phyloP scores from a whole-genome alignment of 805 yeast species.

The Candida fluviatilis region DNA sequence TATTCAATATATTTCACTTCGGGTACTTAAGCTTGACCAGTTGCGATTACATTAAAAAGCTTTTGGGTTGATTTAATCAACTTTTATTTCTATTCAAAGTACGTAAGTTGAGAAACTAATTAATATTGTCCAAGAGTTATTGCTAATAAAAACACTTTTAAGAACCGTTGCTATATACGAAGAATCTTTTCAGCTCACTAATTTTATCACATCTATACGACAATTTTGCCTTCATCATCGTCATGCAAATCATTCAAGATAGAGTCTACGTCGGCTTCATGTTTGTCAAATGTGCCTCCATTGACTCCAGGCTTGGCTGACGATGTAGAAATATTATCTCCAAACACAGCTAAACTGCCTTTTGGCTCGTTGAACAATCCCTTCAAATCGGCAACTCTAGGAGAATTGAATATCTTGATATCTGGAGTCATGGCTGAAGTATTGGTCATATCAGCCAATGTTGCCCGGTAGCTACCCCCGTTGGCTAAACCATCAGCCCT shows the following conservation, averaged over 20 bases:
- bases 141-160: too few species aligned
- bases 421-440: constrained; percentile 15
- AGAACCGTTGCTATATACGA: too few species aligned
- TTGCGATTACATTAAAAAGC: too few species aligned
- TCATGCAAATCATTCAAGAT: constrained; percentile 31
- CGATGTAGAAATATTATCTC: constrained; percentile 6
- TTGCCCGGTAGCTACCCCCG: constrained; percentile 6
- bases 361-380: constrained; percentile 7
- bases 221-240: constrained; percentile 28
- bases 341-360: constrained; percentile 4
- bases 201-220: too few species aligned
- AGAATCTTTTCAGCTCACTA: too few species aligned
- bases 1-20: too few species aligned
- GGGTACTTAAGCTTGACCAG: too few species aligned
- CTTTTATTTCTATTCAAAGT: too few species aligned
- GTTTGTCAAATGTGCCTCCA: constrained; percentile 16
- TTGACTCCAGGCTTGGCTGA: constrained; percentile 5
- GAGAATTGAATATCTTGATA: constrained; percentile 15
- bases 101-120: too few species aligned
- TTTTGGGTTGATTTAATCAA: too few species aligned
- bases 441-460: constrained; percentile 6
- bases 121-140: too few species aligned
- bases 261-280: constrained; percentile 26
- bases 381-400: constrained; percentile 36
- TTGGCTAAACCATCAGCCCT: neutral